Base-by-base conservation (phyloP, 1,284 basidiomycete genomes). In the Ceratobasidium sp. region DNA sequence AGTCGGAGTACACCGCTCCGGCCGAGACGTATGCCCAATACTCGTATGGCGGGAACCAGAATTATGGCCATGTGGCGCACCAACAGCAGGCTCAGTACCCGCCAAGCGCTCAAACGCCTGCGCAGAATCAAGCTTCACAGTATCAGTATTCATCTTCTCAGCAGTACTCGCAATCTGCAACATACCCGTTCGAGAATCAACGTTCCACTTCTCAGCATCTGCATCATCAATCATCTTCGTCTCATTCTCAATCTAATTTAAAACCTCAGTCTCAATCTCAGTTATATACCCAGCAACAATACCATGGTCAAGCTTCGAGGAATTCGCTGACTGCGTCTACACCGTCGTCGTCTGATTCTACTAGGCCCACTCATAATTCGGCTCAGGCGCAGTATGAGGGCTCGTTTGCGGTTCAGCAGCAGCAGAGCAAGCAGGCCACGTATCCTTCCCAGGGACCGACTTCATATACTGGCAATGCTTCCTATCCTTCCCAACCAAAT, bases 241-340 rank as follows among this genome's bases (percentile, higher is more conserved):
- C 63, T 47, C 65, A 75, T 51, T 24, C 53, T 33, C 76, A 53
- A 44, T 64, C 69, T 48, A 73, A 53, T 48, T 77, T 51, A 75
- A 71, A 75, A n/a, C 50, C 62, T 48, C 45, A 56, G 33, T 59
- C 76, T 62, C 45, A 73, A 5, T 62, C 69, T 51, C 36, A 41
- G 11, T 41, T 41, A 41, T 62, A 73, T 62, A 41, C 59, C 62
- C 57, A 53, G 22, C 65, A 67, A 22, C 57, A 62, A 62, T 73
- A 73, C 48, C 33, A 15, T 15, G 19, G 47, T 47, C 45, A 62
- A 11, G 36, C 48, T 44, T 73, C 69, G 15, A 24, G 45, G 29
- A 63, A 51, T 74, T 67, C 69, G 54, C 56, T n/a, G 27, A 11
- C n/a, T 62, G 33, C 22, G 19, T 73, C 63, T 60, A 11, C 11